These are phyloP conservation scores for Prinsepia uniflora DNA, from an alignment of 306 rosid genomes.

Conservation along the genomic window DNA sequence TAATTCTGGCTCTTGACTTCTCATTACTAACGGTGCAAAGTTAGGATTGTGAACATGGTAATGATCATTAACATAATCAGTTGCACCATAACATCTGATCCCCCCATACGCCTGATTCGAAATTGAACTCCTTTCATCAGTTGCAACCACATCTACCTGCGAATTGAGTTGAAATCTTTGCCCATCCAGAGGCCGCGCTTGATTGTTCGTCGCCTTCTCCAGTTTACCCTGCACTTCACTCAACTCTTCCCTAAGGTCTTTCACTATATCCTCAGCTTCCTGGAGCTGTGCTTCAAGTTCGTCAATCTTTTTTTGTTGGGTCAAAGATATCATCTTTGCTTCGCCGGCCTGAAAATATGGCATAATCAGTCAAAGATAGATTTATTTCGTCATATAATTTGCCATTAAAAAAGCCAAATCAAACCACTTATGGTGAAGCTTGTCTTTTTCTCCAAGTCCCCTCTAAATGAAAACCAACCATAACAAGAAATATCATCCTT, in stretches of 20 bases:
- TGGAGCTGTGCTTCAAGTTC: slow-evolving; percentile 89
- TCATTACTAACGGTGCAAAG: slow-evolving; percentile 61
- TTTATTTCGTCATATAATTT: neutral
- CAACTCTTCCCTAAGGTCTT: slow-evolving; percentile 73
- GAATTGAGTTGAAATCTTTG: slow-evolving; percentile 30
- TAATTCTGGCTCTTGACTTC: slow-evolving; percentile 63
- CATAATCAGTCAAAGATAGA: neutral
- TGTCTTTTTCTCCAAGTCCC: neutral
- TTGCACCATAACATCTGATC: slow-evolving; percentile 28
- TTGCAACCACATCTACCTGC: slow-evolving; percentile 29
- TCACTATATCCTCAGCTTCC: slow-evolving; percentile 81
- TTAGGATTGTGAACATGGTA: slow-evolving; percentile 53
- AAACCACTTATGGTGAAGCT: neutral
- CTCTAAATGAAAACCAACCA: neutral
- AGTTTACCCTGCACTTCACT: slow-evolving; percentile 59
- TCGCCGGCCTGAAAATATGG: slow-evolving; percentile 48
- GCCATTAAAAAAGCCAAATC: neutral
- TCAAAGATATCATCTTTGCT: slow-evolving; percentile 51
- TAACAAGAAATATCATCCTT: neutral
- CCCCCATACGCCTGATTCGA: slow-evolving; percentile 34
- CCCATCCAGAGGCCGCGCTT: slow-evolving; percentile 29
- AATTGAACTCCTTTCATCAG: slow-evolving; percentile 26
- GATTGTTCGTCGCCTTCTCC: slow-evolving; percentile 48
- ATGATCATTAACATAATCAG: slow-evolving; percentile 34
- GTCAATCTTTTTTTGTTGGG: slow-evolving; percentile 62